Evolutionary conservation across 176 grass and related monocot species (phyloP).

Genomic region (Lolium perenne): DNA sequence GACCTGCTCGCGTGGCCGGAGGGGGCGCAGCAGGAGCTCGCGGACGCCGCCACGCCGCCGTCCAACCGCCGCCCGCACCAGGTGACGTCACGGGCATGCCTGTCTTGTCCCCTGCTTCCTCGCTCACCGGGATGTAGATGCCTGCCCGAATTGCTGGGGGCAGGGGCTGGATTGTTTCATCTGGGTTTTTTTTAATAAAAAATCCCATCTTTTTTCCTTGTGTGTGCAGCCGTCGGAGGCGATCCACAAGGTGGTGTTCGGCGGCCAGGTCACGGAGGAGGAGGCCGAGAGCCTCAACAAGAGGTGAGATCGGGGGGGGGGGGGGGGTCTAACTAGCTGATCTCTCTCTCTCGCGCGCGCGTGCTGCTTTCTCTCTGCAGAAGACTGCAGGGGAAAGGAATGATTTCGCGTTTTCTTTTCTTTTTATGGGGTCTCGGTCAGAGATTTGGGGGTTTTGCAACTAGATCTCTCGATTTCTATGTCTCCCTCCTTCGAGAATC

Average conservation of each 20-base stretch:
- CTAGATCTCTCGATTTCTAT: constrained; percentile 38
- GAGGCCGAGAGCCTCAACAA: constrained; percentile 89
- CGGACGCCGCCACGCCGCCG: constrained; percentile 45
- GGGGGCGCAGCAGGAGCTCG: constrained; percentile 46
- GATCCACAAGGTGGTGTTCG: constrained; percentile 91
- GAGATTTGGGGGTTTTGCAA: too few relatives aligned
- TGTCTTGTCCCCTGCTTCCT: not conserved
- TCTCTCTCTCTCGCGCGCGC: too few relatives aligned
- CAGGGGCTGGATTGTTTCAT: not conserved
- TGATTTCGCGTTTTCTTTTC: too few relatives aligned
- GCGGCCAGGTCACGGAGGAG: constrained; percentile 93
- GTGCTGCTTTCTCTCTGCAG: too few relatives aligned
- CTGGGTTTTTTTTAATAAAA: not conserved
- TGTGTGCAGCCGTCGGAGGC: constrained; percentile 82
- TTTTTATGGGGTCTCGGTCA: too few relatives aligned
- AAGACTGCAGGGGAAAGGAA: too few relatives aligned
- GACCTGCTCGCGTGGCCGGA: constrained; percentile 95
- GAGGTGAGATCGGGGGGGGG: constrained; percentile 72
- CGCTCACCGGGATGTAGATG: not conserved
- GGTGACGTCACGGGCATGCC: not conserved
- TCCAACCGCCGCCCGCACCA: constrained; percentile 56
- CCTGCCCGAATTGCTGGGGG: not conserved
- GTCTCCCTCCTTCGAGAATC: not conserved
- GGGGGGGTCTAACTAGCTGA: not conserved
- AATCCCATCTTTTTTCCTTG: not conserved